Percentiles rank a stretch among this genome's conserved stretches.
These are phyloP conservation scores for Triangularia verruculosa DNA, from an alignment of 2,329 filamentous ascomycete species.

Conservation along the genomic window DNA sequence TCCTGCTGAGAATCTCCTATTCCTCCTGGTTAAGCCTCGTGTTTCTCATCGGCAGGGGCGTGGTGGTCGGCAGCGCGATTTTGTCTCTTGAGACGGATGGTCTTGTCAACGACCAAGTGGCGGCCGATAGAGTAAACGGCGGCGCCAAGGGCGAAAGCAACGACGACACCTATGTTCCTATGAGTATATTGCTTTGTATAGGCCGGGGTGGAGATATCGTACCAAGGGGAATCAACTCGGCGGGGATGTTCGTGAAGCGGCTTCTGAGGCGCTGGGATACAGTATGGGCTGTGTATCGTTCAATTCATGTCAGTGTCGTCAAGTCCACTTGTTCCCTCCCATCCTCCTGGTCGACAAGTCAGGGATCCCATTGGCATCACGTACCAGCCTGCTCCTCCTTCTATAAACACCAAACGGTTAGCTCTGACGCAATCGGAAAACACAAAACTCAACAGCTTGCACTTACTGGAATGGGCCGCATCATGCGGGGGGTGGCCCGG, in stretches of 20 bases:
- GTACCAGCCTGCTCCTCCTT: slow-evolving; percentile 66
- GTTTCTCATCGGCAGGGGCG: slow-evolving; percentile 32
- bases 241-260: slow-evolving; percentile 82
- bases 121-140: slow-evolving; percentile 77
- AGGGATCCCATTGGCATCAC: slow-evolving; percentile 34
- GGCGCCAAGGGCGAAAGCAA: slow-evolving; percentile 77
- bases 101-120: slow-evolving; percentile 89
- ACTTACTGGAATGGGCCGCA: slow-evolving; percentile 72
- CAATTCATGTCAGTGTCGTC: slow-evolving; percentile 23
- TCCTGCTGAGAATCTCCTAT: slow-evolving; percentile 16
- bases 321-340: slow-evolving; percentile 7
- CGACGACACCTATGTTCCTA: slow-evolving; percentile 66
- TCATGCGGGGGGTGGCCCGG: slow-evolving; percentile 63
- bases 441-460: slow-evolving; percentile 16
- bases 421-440: slow-evolving; percentile 31
- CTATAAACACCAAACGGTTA: slow-evolving; percentile 40
- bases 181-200: not conserved
- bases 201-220: not conserved
- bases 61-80: slow-evolving; percentile 46
- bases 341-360: slow-evolving; percentile 15
- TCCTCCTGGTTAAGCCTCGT: slow-evolving; percentile 15
- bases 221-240: slow-evolving; percentile 94
- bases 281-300: slow-evolving; percentile 72
- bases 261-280: slow-evolving; percentile 86
- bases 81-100: slow-evolving; percentile 79